Evolutionary conservation across 148 eudicot genomes (phyloP).

Genomic region (Chenopodium album): DNA sequence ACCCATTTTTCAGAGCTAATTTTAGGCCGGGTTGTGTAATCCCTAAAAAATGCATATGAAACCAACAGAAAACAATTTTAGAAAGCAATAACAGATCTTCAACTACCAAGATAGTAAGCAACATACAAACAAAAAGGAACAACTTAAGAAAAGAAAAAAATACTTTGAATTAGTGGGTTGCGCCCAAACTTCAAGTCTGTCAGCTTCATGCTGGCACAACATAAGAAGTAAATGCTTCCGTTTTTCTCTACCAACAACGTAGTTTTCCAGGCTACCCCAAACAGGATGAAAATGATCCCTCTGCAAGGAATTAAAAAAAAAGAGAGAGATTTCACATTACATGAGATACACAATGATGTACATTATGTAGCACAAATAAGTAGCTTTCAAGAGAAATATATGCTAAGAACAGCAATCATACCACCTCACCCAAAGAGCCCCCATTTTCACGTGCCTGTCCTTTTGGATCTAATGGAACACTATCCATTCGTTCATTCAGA

Average conservation of each 20-base stretch:
- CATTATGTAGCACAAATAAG: neutral
- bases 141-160: neutral
- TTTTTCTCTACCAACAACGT: slow-evolving; percentile 69
- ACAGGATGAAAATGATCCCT: slow-evolving; percentile 81
- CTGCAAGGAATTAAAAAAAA: slow-evolving; percentile 35
- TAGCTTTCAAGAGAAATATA: neutral
- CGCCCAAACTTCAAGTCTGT: slow-evolving; percentile 99
- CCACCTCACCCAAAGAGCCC: slow-evolving; percentile 57
- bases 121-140: neutral
- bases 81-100: neutral
- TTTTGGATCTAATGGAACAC: slow-evolving; percentile 57
- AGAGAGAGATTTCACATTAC: neutral
- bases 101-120: neutral
- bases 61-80: slow-evolving; percentile 13
- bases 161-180: slow-evolving; percentile 84
- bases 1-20: slow-evolving; percentile 88
- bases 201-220: slow-evolving; percentile 95
- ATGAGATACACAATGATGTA: neutral
- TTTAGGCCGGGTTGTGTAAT: slow-evolving; percentile 63
- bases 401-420: slow-evolving; percentile 35
- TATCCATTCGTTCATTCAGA: slow-evolving; percentile 55
- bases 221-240: slow-evolving; percentile 89
- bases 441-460: slow-evolving; percentile 69
- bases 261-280: slow-evolving; percentile 88
- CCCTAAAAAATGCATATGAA: slow-evolving; percentile 47